Evolutionary conservation across 495 filamentous ascomycete genomes (phyloP).

Genomic region (Annulohypoxylon bovei): DNA sequence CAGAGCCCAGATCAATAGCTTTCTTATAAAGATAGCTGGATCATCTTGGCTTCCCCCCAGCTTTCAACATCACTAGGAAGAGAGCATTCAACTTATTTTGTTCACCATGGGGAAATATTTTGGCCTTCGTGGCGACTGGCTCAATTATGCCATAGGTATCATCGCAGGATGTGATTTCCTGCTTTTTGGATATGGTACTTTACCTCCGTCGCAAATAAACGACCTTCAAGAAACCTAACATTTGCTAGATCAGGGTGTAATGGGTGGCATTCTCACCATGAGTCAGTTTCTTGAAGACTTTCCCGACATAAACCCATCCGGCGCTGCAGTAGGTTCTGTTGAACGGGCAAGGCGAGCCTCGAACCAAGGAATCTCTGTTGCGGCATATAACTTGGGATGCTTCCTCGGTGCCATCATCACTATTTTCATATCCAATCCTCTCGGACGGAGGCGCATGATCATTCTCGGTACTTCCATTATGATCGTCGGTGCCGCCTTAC

Average conservation of each 20-base stretch:
- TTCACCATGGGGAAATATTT: constrained; percentile 61
- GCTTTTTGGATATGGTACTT: constrained; percentile 57
- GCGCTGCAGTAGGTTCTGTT: constrained; percentile 31
- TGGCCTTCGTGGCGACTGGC: constrained; percentile 71
- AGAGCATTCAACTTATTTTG: background rate
- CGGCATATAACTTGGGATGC: constrained; percentile 79
- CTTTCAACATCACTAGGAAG: background rate
- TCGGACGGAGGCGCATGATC: constrained; percentile 76
- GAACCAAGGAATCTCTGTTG: constrained; percentile 69
- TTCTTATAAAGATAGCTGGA: constrained; percentile 4
- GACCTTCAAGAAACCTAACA: constrained; percentile 21
- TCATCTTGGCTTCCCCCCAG: constrained; percentile 5
- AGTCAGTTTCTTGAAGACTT: constrained; percentile 64
- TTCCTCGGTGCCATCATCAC: constrained; percentile 75
- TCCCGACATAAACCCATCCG: constrained; percentile 63
- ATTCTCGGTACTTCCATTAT: constrained; percentile 76
- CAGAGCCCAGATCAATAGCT: background rate
- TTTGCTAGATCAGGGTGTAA: constrained; percentile 62
- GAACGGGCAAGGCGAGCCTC: constrained; percentile 59
- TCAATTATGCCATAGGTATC: constrained; percentile 73
- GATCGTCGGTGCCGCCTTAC: constrained; percentile 73
- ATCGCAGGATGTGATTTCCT: constrained; percentile 78
- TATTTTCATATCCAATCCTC: constrained; percentile 75
- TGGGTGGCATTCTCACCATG: constrained; percentile 67
- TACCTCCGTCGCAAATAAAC: background rate